A percentile compares a stretch with the other conserved stretches of the same genome.
Conservation (phyloP, 2,329 filamentous ascomycete genomes). For the Epichloe gansuensis region DNA sequence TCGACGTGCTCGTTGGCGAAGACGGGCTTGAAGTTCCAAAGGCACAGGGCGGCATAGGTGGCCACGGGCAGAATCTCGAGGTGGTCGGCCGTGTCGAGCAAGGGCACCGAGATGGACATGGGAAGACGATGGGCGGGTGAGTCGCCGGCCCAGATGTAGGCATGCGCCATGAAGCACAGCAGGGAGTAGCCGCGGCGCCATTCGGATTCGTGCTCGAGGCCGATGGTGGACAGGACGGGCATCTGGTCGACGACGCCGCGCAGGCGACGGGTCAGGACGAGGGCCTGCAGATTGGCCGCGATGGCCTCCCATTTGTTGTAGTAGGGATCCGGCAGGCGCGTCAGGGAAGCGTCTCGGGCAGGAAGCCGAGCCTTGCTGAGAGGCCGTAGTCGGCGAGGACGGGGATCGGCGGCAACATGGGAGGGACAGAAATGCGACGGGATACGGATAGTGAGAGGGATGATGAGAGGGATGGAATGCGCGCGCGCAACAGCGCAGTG, state of each 20-base stretch:
- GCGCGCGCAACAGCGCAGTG: background rate
- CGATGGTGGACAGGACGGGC: conserved; percentile 70
- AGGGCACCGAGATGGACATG: conserved; percentile 68
- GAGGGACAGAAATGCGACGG: background rate
- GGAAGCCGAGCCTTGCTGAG: conserved; percentile 70
- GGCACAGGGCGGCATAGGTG: conserved; percentile 79
- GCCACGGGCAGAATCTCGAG: conserved; percentile 86
- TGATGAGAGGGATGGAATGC: no score
- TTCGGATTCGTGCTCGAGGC: conserved; percentile 73
- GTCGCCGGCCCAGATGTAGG: conserved; percentile 93
- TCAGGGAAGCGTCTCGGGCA: conserved; percentile 72
- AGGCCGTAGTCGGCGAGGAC: conserved; percentile 67
- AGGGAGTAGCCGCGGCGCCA: conserved; percentile 90
- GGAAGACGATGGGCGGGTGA: conserved; percentile 68
- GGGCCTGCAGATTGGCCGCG: conserved; percentile 69
- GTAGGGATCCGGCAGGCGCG: conserved; percentile 74
- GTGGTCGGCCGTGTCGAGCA: conserved; percentile 62
- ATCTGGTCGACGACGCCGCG: conserved; percentile 68
- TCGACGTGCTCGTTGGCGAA: conserved; percentile 75
- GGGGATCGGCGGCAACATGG: conserved; percentile 50
- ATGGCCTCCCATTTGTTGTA: conserved; percentile 93
- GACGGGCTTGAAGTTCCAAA: conserved; percentile 96
- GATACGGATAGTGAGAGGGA: no score
- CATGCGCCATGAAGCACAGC: conserved; percentile 82
- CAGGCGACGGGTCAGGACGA: conserved; percentile 76